phyloP scores from a whole-genome alignment of 2,329 filamentous ascomycete genomes.

The Colletotrichum lupini region DNA sequence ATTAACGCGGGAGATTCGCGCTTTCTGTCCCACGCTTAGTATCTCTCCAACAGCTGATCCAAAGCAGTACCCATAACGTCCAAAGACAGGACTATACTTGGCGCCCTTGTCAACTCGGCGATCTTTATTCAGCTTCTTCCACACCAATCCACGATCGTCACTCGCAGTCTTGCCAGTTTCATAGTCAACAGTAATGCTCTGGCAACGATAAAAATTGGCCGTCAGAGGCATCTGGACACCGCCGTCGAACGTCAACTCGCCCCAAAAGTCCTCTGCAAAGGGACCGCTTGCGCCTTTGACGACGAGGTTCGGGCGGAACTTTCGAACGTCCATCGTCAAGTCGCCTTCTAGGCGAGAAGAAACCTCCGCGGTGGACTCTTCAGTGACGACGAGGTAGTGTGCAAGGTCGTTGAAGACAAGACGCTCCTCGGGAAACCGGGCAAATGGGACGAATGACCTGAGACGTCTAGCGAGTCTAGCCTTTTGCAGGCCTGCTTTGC shows the following conservation, averaged over 20 bases:
- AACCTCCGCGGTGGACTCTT: slow-evolving; percentile 74
- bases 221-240: slow-evolving; percentile 14
- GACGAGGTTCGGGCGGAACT: slow-evolving; percentile 19
- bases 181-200: slow-evolving; percentile 23
- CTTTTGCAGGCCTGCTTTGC: neutral
- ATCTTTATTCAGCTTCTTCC: slow-evolving; percentile 23
- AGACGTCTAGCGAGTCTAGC: slow-evolving; percentile 9
- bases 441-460: slow-evolving; percentile 46
- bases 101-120: slow-evolving; percentile 9
- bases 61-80: slow-evolving; percentile 14
- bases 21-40: neutral
- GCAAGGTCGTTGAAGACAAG: slow-evolving; percentile 81
- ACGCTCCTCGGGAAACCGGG: slow-evolving; percentile 48
- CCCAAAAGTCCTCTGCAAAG: slow-evolving; percentile 23
- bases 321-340: neutral
- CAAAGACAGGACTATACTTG: slow-evolving; percentile 20
- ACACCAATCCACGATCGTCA: slow-evolving; percentile 12
- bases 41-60: neutral
- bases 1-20: neutral
- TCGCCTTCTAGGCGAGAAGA: slow-evolving; percentile 2
- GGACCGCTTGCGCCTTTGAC: slow-evolving; percentile 8
- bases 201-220: slow-evolving; percentile 16
- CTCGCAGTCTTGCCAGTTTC: slow-evolving; percentile 4
- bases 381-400: slow-evolving; percentile 78
- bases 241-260: slow-evolving; percentile 1